phyloP scores from a whole-genome alignment of 2,329 filamentous ascomycete genomes.

The Diaporthe sp. region DNA sequence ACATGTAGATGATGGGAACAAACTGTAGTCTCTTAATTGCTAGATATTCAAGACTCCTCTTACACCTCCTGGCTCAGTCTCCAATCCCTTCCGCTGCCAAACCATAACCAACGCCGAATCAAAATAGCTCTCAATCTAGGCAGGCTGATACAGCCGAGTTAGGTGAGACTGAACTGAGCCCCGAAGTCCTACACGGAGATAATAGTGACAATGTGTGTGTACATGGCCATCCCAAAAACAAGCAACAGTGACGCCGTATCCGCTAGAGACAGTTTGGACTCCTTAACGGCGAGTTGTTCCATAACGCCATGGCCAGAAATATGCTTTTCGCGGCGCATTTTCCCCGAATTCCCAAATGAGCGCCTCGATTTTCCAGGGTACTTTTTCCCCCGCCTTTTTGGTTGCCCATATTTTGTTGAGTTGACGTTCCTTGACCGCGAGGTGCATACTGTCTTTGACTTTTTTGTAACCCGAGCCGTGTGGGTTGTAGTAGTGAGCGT shows the following conservation, averaged over 20 bases:
- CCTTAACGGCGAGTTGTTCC: conserved; percentile 4
- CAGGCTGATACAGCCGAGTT: conserved; percentile 15
- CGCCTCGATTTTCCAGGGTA: conserved; percentile 11
- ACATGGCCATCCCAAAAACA: neutral
- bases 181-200: conserved; percentile 1
- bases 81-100: neutral
- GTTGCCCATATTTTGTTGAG: conserved; percentile 1
- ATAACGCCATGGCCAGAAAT: conserved; percentile 29
- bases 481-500: neutral
- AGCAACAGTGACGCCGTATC: conserved; percentile 1
- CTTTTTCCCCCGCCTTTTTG: neutral
- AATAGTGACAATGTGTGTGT: conserved; percentile 15
- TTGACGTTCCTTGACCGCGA: conserved; percentile 32
- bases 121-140: conserved; percentile 16
- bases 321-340: conserved; percentile 9
- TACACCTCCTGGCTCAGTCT: conserved; percentile 37
- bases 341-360: neutral
- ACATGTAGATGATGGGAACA: neutral
- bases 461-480: conserved; percentile 13
- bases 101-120: conserved; percentile 23
- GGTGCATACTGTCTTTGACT: conserved; percentile 21
- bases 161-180: neutral
- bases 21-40: neutral
- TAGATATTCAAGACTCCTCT: neutral
- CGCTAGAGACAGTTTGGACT: conserved; percentile 21